Conservation (phyloP, 2,329 filamentous ascomycete genomes). For the Diaporthe vaccinii region DNA sequence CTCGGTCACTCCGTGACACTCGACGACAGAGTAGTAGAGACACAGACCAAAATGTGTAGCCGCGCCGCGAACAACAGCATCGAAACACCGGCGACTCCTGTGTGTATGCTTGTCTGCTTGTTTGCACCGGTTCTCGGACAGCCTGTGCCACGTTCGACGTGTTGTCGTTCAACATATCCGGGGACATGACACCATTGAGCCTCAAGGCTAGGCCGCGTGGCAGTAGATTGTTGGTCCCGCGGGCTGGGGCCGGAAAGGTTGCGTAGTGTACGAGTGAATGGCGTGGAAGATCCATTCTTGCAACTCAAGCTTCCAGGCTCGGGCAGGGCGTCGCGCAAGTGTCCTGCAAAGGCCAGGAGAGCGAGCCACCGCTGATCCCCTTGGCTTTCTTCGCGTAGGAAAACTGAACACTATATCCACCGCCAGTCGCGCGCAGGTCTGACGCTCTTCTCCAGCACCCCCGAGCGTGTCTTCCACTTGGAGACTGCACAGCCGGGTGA, state of each 20-base stretch:
- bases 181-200: not conserved
- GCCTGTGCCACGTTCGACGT: not conserved
- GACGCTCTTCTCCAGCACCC: no score
- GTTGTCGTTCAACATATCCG: not conserved
- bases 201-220: not conserved
- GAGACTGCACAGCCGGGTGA: not conserved
- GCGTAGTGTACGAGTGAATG: not conserved
- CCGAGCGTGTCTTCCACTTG: not conserved
- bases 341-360: not conserved
- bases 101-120: not conserved
- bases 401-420: not conserved
- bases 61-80: not conserved
- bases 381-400: not conserved
- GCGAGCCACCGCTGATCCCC: not conserved
- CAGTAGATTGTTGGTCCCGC: not conserved
- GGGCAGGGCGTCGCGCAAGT: not conserved
- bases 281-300: not conserved
- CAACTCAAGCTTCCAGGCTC: not conserved
- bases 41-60: not conserved
- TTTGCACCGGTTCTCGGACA: not conserved
- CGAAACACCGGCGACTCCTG: not conserved
- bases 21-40: not conserved
- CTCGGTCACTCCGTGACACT: not conserved
- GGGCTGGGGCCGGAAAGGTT: not conserved
- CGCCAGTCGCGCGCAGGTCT: not conserved